These are phyloP conservation scores for Ciborinia camelliae DNA, from an alignment of 2,329 filamentous ascomycete species.

Conservation along the genomic window DNA sequence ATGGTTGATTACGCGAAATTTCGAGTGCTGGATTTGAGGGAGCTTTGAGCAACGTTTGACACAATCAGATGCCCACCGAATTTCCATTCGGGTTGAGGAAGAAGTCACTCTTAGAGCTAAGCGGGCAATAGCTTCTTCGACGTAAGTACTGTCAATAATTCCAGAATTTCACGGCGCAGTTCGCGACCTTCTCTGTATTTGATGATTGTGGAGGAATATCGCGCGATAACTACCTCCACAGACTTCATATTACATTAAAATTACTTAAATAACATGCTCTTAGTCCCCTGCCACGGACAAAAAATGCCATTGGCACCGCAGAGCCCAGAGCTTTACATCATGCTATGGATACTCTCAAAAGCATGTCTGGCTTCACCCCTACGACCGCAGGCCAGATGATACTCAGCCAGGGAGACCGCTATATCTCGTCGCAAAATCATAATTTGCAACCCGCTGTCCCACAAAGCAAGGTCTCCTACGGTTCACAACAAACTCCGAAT, in stretches of 20 bases:
- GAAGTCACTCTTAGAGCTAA: not conserved
- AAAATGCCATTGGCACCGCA: not conserved
- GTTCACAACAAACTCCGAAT: not conserved
- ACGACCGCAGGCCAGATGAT: not conserved
- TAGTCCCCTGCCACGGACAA: not conserved
- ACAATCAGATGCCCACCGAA: not conserved
- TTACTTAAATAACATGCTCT: not conserved
- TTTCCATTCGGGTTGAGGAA: not conserved
- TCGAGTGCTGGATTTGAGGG: slow-evolving; percentile 1
- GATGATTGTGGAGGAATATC: not conserved
- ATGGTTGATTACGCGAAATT: slow-evolving; percentile 8
- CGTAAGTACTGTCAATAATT: not conserved
- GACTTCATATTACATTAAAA: not conserved
- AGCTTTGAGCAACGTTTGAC: slow-evolving; percentile 1
- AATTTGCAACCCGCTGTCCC: not conserved
- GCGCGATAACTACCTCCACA: not conserved
- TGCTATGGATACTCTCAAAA: not conserved
- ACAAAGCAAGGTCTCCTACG: not conserved
- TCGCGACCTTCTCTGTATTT: not conserved
- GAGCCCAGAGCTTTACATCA: not conserved
- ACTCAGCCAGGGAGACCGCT: not conserved
- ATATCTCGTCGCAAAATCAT: not conserved
- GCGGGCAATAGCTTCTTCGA: not conserved
- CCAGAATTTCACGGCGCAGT: not conserved
- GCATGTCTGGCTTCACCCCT: not conserved